A percentile compares a stretch with the other conserved stretches of the same genome.
Evolutionary conservation across 2,329 filamentous ascomycete species (phyloP).

Genomic region (Plectosphaerella cucumerina): DNA sequence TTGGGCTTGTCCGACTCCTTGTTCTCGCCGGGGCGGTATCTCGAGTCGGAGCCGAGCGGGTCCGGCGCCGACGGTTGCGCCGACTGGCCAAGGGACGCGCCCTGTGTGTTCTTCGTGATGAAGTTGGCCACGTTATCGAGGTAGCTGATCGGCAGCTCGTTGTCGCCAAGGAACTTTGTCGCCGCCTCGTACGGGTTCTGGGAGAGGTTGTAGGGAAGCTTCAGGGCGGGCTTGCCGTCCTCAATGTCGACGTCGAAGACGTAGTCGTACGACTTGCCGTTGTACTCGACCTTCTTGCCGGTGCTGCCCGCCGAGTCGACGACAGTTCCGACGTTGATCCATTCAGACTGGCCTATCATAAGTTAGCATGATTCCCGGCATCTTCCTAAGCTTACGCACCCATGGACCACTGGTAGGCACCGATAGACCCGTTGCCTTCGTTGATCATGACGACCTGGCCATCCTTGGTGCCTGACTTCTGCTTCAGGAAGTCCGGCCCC

Average conservation of each 20-base stretch:
- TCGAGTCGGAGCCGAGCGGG: conserved; percentile 72
- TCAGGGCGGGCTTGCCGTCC: conserved; percentile 86
- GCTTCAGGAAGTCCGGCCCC: conserved; percentile 78
- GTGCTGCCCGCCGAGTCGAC: conserved; percentile 84
- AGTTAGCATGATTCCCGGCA: conserved; percentile 11
- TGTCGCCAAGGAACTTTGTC: conserved; percentile 83
- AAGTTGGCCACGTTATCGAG: conserved; percentile 91
- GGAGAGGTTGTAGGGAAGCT: conserved; percentile 88
- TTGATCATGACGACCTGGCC: conserved; percentile 92
- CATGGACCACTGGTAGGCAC: conserved; percentile 83
- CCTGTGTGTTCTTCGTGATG: conserved; percentile 85
- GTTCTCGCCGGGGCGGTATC: conserved; percentile 75
- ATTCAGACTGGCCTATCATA: conserved; percentile 56
- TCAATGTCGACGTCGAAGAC: conserved; percentile 97
- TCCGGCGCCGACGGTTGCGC: conserved; percentile 51
- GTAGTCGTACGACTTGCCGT: conserved; percentile 89
- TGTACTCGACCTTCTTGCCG: conserved; percentile 70
- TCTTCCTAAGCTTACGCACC: conserved; percentile 19
- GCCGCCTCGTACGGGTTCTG: conserved; percentile 92
- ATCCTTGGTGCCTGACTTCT: conserved; percentile 87
- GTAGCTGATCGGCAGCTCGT: conserved; percentile 82
- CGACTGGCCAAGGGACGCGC: conserved; percentile 70
- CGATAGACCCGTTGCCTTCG: conserved; percentile 75
- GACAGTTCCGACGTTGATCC: conserved; percentile 89
- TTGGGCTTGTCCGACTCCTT: conserved; percentile 53